These are phyloP conservation scores for Staphylotrichum tortipilum DNA, from an alignment of 495 filamentous ascomycete genomes.

Conservation along the genomic window DNA sequence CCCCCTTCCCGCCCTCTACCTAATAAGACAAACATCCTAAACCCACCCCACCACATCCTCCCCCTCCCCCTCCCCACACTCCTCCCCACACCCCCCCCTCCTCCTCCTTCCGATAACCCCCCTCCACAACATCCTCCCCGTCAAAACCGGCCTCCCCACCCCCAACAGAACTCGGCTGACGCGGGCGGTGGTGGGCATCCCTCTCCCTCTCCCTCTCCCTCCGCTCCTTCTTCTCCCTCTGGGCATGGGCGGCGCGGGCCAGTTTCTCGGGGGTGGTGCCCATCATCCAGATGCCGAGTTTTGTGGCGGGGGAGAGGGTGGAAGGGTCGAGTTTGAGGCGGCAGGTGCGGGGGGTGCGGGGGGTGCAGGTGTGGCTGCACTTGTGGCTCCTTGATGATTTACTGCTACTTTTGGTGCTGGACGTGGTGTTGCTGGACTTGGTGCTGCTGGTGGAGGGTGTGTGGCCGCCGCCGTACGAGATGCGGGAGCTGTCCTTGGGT, in stretches of 20 bases:
- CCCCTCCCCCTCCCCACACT: neutral
- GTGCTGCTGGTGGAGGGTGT: too few relatives aligned
- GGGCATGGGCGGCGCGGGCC: neutral
- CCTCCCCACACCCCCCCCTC: neutral
- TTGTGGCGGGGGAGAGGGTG: neutral
- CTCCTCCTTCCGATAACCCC: neutral
- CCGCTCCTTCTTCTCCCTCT: neutral
- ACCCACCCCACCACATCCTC: neutral
- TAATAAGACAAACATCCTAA: neutral
- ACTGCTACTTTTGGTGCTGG: neutral
- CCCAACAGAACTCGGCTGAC: too few relatives aligned
- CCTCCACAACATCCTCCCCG: neutral
- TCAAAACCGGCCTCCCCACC: neutral
- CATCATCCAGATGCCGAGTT: conserved; percentile 1
- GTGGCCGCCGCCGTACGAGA: too few relatives aligned
- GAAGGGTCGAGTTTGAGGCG: neutral
- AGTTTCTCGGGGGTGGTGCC: neutral
- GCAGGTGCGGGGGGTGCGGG: too few relatives aligned
- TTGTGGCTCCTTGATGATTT: too few relatives aligned
- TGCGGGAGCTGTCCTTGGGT: too few relatives aligned
- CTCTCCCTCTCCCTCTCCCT: neutral
- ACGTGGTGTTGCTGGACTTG: too few relatives aligned
- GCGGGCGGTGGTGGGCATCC: too few relatives aligned
- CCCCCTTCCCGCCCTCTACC: neutral
- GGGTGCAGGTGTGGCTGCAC: too few relatives aligned